Conservation (phyloP, 148 eudicot species). For the Selenicereus undatus region DNA sequence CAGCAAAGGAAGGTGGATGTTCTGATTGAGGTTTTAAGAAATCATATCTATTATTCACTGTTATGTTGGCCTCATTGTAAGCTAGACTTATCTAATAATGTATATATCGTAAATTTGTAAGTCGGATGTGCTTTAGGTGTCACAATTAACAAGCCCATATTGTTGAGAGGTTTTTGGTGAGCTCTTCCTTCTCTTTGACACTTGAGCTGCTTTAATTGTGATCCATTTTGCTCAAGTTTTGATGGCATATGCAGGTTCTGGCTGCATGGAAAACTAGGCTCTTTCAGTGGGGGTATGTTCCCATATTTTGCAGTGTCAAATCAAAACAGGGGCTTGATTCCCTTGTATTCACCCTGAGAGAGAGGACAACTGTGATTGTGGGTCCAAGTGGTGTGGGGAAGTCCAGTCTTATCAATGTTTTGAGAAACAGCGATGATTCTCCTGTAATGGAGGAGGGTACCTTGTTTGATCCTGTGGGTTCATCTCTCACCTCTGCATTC, state of each 20-base stretch:
- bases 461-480: conserved; percentile 57
- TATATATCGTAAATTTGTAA: too few relatives aligned
- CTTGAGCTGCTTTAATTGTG: background rate
- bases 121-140: background rate
- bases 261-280: conserved; percentile 72
- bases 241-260: conserved; percentile 43
- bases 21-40: background rate
- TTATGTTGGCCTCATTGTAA: background rate
- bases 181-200: background rate
- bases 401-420: conserved; percentile 85
- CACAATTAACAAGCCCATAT: background rate
- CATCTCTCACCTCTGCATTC: conserved; percentile 13
- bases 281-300: conserved; percentile 76
- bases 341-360: conserved; percentile 64
- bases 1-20: background rate
- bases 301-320: conserved; percentile 82
- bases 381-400: conserved; percentile 99
- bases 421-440: conserved; percentile 48
- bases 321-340: conserved; percentile 70
- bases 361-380: conserved; percentile 79
- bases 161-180: background rate
- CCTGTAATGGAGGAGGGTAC: conserved; percentile 38
- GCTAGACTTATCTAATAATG: background rate
- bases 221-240: background rate
- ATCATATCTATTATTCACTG: too few relatives aligned